Evolutionary conservation across 805 yeast species (phyloP).

Genomic region (Nakazawaea populi): DNA sequence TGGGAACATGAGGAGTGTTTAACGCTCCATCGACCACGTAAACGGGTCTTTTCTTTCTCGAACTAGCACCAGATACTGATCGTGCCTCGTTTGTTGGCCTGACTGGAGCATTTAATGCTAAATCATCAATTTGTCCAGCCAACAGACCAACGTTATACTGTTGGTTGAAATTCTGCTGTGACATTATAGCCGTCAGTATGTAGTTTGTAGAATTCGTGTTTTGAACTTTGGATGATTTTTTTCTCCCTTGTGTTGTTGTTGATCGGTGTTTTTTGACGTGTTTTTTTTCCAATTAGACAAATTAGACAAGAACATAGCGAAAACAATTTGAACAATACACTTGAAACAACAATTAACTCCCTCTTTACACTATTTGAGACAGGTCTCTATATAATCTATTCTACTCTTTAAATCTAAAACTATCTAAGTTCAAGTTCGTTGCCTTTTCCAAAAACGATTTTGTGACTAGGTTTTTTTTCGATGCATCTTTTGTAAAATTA

Average conservation of each 20-base stretch:
- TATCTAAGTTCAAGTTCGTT: not conserved
- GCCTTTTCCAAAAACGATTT: not conserved
- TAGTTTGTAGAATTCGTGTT: not conserved
- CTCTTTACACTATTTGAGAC: not conserved
- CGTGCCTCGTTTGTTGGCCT: not conserved
- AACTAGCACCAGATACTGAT: not conserved
- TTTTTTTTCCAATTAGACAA: not conserved
- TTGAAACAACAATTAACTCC: no score
- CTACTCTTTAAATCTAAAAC: conserved; percentile 1
- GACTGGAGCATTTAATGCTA: not conserved
- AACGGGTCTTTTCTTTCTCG: conserved; percentile 8
- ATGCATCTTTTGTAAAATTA: not conserved
- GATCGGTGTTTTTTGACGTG: not conserved
- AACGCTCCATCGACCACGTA: conserved; percentile 10
- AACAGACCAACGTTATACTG: conserved; percentile 2
- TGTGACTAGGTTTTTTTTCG: not conserved
- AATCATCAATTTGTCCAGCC: not conserved
- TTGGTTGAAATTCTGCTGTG: not conserved
- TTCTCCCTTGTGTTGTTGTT: not conserved
- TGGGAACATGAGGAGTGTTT: not conserved
- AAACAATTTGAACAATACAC: no score
- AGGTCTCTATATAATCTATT: not conserved
- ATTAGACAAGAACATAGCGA: no score
- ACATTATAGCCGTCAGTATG: not conserved
- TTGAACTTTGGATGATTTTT: not conserved